Conservation (phyloP, 2,329 filamentous ascomycete species). For the Fusarium annulatum region DNA sequence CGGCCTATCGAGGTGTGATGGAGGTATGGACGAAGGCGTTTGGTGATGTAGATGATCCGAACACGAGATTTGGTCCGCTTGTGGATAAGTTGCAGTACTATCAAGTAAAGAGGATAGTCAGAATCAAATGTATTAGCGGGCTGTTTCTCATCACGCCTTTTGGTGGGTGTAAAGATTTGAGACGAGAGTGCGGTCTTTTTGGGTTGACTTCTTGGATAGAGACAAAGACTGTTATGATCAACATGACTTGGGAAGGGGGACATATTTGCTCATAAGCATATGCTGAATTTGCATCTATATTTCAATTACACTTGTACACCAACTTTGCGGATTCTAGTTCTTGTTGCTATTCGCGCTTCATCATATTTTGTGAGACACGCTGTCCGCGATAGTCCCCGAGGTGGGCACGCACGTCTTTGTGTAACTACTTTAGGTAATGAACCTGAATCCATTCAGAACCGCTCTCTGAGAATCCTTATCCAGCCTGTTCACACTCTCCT, state of each 20-base stretch:
- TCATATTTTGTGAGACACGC: fast-evolving
- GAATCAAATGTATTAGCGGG: background rate
- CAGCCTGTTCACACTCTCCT: background rate
- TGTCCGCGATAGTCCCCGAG: fast-evolving
- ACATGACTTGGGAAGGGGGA: background rate
- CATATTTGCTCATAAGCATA: background rate
- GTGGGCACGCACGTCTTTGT: fast-evolving
- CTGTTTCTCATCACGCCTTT: background rate
- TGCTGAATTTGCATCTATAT: fast-evolving
- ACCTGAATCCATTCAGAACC: background rate
- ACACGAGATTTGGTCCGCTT: background rate
- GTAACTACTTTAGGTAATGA: background rate
- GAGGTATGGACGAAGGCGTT: too few relatives aligned
- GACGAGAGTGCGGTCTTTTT: background rate
- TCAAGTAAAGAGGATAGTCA: background rate
- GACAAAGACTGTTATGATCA: background rate
- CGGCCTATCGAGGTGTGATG: too few relatives aligned
- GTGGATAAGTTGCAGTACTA: background rate
- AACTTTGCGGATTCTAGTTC: fast-evolving
- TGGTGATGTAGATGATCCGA: background rate
- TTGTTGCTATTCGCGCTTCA: background rate
- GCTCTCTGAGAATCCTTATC: background rate
- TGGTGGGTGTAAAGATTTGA: background rate
- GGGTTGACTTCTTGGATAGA: background rate
- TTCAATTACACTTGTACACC: fast-evolving